Evolutionary conservation across 108 stramenopile species (phyloP), one percentile per base, ranked within the genome.

Genomic region (Cyclotella baltica): DNA sequence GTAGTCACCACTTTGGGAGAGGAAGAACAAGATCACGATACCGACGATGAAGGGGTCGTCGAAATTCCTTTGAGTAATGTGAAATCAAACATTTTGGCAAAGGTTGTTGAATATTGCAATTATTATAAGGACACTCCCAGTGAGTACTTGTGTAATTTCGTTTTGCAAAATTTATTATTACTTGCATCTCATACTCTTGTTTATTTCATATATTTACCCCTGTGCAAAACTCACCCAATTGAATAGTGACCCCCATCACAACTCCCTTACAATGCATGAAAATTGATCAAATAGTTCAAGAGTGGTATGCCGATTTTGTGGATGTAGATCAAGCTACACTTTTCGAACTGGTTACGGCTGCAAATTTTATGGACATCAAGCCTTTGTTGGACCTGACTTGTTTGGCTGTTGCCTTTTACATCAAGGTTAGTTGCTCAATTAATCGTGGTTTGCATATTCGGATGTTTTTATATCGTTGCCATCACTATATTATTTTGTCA

Each of bases 11-110:
- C 94, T 57, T 81, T 96, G 37, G 96, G 92, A 62, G 96, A 93
- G 55, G 95, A 95, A 6, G 93, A 62, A 35, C 61, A 86, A 2
- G 88, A 92, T 33, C 94, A 96, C 23, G 85, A 89, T 25, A 83
- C 87, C 43, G 96, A 94, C 0, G 91, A 91, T 23, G 84, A 85
- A 23, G 93, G 87, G 47, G 71, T 78, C 18, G 88, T 89, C 34
- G 96, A 99, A 72, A 97, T 99, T 71, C 99, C 98, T 5, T 77
- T 99, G 13, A 98, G 98, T 35, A 99, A 99, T 73, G 98, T 99
- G 15, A 96, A 94, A 75, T 76, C 90, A 18, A 64, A 69, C 27
- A 96, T 99, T 2, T 87, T 99, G 65, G 83, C 85, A 28, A 99
- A 99, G 89, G 97, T 99, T 1, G 96, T 99, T 61, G 98, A 99